These are phyloP conservation scores for Yamadazyma philogaea DNA, from an alignment of 805 yeast genomes.

Conservation along the genomic window DNA sequence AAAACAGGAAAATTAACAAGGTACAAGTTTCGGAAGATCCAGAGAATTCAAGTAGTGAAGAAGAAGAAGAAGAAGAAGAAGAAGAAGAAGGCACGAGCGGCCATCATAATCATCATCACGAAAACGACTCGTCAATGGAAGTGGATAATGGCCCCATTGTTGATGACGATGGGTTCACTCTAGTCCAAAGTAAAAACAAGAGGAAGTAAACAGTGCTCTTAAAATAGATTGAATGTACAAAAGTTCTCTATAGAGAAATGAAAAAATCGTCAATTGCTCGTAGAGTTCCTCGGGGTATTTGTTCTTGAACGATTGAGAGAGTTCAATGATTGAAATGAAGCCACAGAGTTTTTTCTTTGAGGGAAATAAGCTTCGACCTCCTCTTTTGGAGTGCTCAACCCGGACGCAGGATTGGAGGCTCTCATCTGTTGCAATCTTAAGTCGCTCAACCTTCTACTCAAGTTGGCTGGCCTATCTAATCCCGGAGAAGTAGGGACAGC, in stretches of 20 bases:
- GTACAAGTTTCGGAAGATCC: conserved; percentile 60
- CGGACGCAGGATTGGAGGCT: conserved; percentile 22
- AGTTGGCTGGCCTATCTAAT: conserved; percentile 45
- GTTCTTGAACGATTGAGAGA: conserved; percentile 35
- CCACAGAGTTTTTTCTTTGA: conserved; percentile 26
- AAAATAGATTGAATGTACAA: neutral
- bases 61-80: conserved; percentile 23
- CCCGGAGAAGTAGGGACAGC: conserved; percentile 29
- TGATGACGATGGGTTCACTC: conserved; percentile 93
- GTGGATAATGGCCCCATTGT: conserved; percentile 58
- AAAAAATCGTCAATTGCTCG: conserved; percentile 17
- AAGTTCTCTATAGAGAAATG: conserved; percentile 2
- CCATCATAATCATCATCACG: conserved; percentile 6
- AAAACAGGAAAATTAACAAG: conserved; percentile 21
- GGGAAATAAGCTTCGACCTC: conserved; percentile 25
- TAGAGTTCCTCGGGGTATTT: conserved; percentile 35
- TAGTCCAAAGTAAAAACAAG: conserved; percentile 67
- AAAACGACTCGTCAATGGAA: conserved; percentile 31
- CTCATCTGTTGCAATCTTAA: conserved; percentile 32
- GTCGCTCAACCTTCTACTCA: conserved; percentile 49
- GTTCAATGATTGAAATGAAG: conserved; percentile 40
- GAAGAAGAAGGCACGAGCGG: conserved; percentile 40
- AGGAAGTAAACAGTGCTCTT: conserved; percentile 9
- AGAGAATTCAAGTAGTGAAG: conserved; percentile 55
- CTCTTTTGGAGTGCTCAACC: conserved; percentile 26